A percentile compares a stretch with the other conserved stretches of the same genome.
These are phyloP conservation scores for Fusarium pilosicola DNA, from an alignment of 2,329 filamentous ascomycete genomes.

Conservation along the genomic window DNA sequence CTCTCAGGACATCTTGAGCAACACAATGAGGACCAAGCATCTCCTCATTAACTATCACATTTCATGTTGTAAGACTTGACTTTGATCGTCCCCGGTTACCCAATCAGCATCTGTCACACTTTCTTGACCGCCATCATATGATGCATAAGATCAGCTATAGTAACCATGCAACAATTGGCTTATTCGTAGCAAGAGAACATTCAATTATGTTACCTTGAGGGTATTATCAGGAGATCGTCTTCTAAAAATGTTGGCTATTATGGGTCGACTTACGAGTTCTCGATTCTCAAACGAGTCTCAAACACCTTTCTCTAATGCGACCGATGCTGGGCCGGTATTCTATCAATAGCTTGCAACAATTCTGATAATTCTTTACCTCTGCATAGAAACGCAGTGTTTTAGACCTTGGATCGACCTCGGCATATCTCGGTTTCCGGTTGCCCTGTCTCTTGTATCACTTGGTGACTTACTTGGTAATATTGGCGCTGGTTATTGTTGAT, in stretches of 20 bases:
- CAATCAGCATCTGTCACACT: constrained; percentile 2
- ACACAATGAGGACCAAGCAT: not conserved
- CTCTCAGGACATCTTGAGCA: not conserved
- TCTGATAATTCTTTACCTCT: not conserved
- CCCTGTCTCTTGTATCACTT: not conserved
- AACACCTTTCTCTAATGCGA: not conserved
- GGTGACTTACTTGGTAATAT: not conserved
- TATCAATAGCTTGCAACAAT: not conserved
- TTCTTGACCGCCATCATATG: constrained; percentile 1
- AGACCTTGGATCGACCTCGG: not conserved
- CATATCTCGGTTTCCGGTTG: not conserved
- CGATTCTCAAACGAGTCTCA: not conserved
- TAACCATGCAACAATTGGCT: not conserved
- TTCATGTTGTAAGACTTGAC: not conserved
- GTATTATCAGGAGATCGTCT: not conserved
- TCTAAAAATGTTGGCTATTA: not conserved
- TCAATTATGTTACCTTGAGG: not conserved
- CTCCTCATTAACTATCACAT: not conserved
- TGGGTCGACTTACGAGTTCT: not conserved
- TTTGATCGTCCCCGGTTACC: not conserved
- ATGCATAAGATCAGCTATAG: not conserved
- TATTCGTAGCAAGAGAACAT: not conserved
- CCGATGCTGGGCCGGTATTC: not conserved
- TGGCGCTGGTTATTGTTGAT: not conserved
- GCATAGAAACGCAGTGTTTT: not conserved